Conservation (phyloP, 202 grass and related monocot species). For the Dendrocalamus latiflorus region DNA sequence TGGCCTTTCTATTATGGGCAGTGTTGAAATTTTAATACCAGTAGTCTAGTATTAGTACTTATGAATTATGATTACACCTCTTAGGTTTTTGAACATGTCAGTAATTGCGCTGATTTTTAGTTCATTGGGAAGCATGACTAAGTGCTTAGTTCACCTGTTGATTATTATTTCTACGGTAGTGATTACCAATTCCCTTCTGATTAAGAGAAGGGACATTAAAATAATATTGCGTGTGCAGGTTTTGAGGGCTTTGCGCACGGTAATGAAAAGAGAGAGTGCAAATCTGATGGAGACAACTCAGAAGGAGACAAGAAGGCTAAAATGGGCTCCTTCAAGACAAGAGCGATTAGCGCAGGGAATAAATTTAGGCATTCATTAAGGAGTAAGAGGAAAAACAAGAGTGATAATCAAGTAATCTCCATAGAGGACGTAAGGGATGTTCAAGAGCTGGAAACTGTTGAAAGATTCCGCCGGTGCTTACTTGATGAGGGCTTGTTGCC, state of each 20-base stretch:
- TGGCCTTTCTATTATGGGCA: neutral
- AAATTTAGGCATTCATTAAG: slow-evolving; percentile 82
- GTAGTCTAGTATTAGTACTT: neutral
- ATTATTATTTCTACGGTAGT: neutral
- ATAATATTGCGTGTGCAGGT: slow-evolving; percentile 24
- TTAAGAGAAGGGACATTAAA: neutral
- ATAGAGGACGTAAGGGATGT: slow-evolving; percentile 80
- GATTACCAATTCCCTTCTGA: neutral
- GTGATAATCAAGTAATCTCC: slow-evolving; percentile 27
- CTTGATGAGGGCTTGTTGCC: slow-evolving; percentile 66
- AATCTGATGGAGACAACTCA: slow-evolving; percentile 66
- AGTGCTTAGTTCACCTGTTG: neutral
- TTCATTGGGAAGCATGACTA: neutral
- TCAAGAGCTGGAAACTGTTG: slow-evolving; percentile 66
- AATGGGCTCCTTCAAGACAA: slow-evolving; percentile 72
- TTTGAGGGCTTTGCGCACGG: slow-evolving; percentile 33
- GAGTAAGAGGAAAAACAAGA: slow-evolving; percentile 60
- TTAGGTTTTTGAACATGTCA: neutral
- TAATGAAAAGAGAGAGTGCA: slow-evolving; percentile 51
- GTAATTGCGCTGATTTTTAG: neutral
- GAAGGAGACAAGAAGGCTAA: slow-evolving; percentile 70
- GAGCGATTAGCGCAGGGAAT: slow-evolving; percentile 59
- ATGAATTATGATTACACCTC: neutral
- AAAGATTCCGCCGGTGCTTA: slow-evolving; percentile 58
- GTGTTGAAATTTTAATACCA: neutral